Evolutionary conservation across 441 rosid genomes (phyloP).

Genomic region (Mallotus repandus): DNA sequence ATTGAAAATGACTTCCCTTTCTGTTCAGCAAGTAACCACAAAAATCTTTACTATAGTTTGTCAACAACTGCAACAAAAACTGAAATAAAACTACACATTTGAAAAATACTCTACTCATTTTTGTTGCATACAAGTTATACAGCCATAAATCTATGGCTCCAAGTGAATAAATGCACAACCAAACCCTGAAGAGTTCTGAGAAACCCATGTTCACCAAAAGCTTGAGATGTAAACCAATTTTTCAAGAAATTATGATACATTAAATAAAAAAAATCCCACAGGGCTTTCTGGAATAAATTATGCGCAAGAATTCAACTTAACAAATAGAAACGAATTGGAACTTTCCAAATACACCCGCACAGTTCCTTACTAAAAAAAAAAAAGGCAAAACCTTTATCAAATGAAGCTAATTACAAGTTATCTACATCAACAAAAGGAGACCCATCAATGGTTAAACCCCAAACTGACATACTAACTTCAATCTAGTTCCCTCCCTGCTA

Average conservation of each 20-base stretch:
- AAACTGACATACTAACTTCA: background rate
- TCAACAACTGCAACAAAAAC: background rate
- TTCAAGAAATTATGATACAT: no score
- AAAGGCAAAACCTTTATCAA: background rate
- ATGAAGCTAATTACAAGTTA: background rate
- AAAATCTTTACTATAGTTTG: background rate
- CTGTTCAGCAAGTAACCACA: constrained; percentile 36
- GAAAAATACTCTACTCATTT: no score
- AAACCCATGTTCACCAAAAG: no score
- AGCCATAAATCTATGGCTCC: no score
- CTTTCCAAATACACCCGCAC: background rate
- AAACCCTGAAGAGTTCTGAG: background rate
- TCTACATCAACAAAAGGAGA: background rate
- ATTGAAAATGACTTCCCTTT: constrained; percentile 45
- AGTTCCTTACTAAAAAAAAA: background rate
- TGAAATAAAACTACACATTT: background rate
- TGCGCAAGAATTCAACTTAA: no score
- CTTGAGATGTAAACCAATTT: no score
- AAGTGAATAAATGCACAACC: no score
- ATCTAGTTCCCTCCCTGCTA: background rate
- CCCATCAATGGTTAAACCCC: constrained; percentile 13
- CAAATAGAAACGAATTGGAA: no score
- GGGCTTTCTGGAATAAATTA: no score
- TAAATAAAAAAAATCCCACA: no score
- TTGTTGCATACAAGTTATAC: no score